Percentiles rank a stretch among this genome's conserved stretches.
Conservation (phyloP, 2,329 filamentous ascomycete species). For the Fusarium praegraminearum region DNA sequence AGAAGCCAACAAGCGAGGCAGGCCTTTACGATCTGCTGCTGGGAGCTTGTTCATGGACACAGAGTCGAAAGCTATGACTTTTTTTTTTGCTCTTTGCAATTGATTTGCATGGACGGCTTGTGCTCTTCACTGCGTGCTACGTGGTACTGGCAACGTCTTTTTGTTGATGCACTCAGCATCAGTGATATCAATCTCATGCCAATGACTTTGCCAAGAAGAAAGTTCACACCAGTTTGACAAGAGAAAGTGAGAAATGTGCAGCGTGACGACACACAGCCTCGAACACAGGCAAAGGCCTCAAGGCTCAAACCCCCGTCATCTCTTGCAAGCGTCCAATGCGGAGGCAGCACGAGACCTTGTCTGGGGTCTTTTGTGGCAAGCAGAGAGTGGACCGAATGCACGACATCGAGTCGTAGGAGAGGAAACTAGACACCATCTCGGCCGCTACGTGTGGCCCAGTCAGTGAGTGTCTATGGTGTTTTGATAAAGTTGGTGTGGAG, state of each 20-base stretch:
- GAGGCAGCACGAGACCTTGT: slow-evolving; percentile 49
- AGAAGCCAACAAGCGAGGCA: slow-evolving; percentile 26
- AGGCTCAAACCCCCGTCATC: slow-evolving; percentile 34
- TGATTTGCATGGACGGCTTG: neutral
- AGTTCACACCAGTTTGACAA: slow-evolving; percentile 41
- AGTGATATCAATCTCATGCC: slow-evolving; percentile 7
- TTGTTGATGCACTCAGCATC: neutral
- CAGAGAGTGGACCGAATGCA: slow-evolving; percentile 46
- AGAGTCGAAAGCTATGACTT: slow-evolving; percentile 8
- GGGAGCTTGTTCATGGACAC: slow-evolving; percentile 3
- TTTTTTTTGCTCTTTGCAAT: neutral
- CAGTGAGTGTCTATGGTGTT: slow-evolving; percentile 31
- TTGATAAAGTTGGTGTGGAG: slow-evolving; percentile 42
- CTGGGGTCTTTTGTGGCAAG: slow-evolving; percentile 47
- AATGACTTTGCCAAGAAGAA: slow-evolving; percentile 36
- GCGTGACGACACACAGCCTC: slow-evolving; percentile 49
- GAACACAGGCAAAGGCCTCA: slow-evolving; percentile 36
- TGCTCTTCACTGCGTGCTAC: slow-evolving; percentile 5
- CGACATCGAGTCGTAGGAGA: slow-evolving; percentile 57
- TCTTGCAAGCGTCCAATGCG: slow-evolving; percentile 49
- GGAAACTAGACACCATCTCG: slow-evolving; percentile 33
- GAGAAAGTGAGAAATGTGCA: slow-evolving; percentile 34
- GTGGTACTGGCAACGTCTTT: slow-evolving; percentile 8
- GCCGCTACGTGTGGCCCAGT: slow-evolving; percentile 38
- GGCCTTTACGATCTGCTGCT: slow-evolving; percentile 23